Percentiles rank a stretch among this genome's conserved stretches.
Evolutionary conservation across 352 stramenopile genomes (phyloP).

Genomic region (Pythium brachiatum): DNA sequence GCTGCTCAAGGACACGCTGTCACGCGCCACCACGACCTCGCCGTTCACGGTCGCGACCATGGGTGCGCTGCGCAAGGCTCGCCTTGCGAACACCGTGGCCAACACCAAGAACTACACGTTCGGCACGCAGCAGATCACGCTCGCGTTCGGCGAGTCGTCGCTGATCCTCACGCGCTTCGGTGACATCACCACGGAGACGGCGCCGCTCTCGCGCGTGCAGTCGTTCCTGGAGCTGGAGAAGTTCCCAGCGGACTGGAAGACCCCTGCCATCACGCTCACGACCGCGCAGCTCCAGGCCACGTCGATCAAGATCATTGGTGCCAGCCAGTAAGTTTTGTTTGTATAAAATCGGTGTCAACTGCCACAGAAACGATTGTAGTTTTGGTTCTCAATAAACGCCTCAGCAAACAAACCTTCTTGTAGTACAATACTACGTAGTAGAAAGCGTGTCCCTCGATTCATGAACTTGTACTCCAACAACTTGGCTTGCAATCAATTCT

Average conservation of each 20-base stretch:
- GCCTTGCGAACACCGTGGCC: neutral
- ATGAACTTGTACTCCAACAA: too few relatives aligned
- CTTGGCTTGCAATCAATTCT: too few relatives aligned
- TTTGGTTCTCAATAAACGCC: neutral
- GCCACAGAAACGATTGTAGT: neutral
- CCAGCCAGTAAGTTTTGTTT: neutral
- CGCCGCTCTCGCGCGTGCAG: neutral
- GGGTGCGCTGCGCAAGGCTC: conserved; percentile 3
- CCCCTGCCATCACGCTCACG: neutral
- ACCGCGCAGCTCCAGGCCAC: conserved; percentile 1
- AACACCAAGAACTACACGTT: conserved; percentile 4
- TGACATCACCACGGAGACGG: conserved; percentile 5
- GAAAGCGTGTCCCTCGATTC: too few relatives aligned
- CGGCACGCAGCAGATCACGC: neutral
- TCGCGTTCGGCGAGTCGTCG: conserved; percentile 14
- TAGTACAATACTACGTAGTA: too few relatives aligned
- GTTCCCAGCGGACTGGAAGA: conserved; percentile 9
- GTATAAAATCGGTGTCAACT: neutral
- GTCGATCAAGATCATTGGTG: neutral
- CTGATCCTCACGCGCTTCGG: conserved; percentile 10
- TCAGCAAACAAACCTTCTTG: neutral
- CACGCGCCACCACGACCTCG: conserved; percentile 2
- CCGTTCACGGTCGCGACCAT: conserved; percentile 3
- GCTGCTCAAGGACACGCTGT: conserved; percentile 32
- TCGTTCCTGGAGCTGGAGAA: conserved; percentile 9